phyloP scores from a whole-genome alignment of 805 yeast genomes.

The Saccharomycopsis sp. region DNA sequence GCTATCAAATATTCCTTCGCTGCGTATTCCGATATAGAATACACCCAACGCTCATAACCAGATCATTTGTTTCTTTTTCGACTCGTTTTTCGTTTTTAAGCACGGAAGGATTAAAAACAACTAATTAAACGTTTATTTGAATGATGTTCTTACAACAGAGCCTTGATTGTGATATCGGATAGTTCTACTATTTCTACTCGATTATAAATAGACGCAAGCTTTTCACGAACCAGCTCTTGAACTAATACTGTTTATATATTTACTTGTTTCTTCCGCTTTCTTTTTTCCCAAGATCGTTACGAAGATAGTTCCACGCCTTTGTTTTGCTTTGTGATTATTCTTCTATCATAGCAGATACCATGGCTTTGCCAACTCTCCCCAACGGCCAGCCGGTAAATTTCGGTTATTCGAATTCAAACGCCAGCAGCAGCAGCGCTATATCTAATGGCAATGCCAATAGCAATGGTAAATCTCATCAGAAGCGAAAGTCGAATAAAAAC shows the following conservation, averaged over 20 bases:
- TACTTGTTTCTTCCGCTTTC: not conserved
- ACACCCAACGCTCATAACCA: not conserved
- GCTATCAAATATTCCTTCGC: no score
- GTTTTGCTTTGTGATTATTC: not conserved
- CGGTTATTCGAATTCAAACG: slow-evolving; percentile 7
- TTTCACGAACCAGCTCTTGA: not conserved
- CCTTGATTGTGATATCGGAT: not conserved
- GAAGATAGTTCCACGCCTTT: no score
- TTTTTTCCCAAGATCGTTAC: not conserved
- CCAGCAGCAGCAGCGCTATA: slow-evolving; percentile 1
- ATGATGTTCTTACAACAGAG: not conserved
- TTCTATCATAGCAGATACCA: not conserved
- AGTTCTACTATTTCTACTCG: no score
- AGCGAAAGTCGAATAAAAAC: not conserved
- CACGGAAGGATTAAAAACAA: not conserved
- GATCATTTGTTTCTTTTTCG: not conserved
- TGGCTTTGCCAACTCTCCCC: slow-evolving; percentile 17
- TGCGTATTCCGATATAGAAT: no score
- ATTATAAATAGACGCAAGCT: not conserved
- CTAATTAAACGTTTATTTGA: not conserved
- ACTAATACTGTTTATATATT: not conserved
- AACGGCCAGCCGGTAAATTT: slow-evolving; percentile 21
- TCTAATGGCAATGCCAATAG: slow-evolving; percentile 4
- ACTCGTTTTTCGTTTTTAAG: not conserved
- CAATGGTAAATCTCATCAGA: not conserved